A percentile compares a stretch with the other conserved stretches of the same genome.
phyloP scores from a whole-genome alignment of 2,329 filamentous ascomycete species.

The Xylaria sp. region DNA sequence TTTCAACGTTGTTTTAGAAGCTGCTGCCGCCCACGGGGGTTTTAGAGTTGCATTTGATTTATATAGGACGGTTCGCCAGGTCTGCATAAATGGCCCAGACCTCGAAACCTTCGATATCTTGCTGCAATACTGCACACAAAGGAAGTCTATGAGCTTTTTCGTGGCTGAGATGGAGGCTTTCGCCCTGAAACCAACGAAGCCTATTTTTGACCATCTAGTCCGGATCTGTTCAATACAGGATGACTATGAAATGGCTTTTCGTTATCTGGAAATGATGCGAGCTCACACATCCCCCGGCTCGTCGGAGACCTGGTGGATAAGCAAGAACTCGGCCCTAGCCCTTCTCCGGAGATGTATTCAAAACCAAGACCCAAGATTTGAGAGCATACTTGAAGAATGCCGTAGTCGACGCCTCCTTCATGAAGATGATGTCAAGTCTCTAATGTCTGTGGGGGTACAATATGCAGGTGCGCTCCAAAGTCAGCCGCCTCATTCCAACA shows the following conservation, averaged over 20 bases:
- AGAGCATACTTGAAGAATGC: conserved; percentile 42
- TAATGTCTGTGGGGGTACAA: conserved; percentile 20
- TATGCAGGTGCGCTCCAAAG: neutral
- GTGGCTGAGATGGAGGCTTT: conserved; percentile 47
- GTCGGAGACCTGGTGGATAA: conserved; percentile 41
- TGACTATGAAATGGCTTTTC: conserved; percentile 44
- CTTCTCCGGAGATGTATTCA: conserved; percentile 44
- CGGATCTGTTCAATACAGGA: conserved; percentile 42
- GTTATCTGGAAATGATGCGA: conserved; percentile 39
- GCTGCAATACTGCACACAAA: conserved; percentile 37
- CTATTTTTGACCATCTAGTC: conserved; percentile 43
- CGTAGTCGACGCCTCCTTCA: conserved; percentile 36
- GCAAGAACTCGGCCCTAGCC: conserved; percentile 39
- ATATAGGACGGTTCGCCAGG: conserved; percentile 45
- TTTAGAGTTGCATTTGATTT: conserved; percentile 43
- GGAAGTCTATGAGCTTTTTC: conserved; percentile 43
- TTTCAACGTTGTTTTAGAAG: conserved; percentile 50
- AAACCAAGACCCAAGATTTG: conserved; percentile 43
- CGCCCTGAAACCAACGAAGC: conserved; percentile 38
- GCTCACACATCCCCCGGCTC: conserved; percentile 19
- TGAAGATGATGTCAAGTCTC: conserved; percentile 35
- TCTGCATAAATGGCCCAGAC: conserved; percentile 45
- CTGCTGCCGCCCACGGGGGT: conserved; percentile 32
- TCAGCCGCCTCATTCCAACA: neutral
- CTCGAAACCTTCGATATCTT: conserved; percentile 46